Base-by-base conservation (phyloP, 2,329 filamentous ascomycete genomes). In the Zarea fungicola region DNA sequence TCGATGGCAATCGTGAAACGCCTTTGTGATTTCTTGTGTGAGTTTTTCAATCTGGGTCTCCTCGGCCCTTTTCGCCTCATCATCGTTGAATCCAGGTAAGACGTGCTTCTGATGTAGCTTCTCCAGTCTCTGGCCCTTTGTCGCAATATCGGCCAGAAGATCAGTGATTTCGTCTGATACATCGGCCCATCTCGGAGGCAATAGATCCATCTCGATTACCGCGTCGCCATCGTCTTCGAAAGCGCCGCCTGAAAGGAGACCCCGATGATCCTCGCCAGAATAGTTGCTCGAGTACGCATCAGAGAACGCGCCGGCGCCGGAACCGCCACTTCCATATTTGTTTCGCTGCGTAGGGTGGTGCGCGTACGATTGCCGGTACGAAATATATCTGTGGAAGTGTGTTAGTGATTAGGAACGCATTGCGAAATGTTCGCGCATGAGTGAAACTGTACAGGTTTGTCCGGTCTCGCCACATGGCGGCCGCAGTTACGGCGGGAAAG, bases 401-500 rank as follows among this genome's bases (percentile, higher is more conserved):
- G 56, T 68, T 58, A 67, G 47, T 7, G n/a, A 48, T 26, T 21
- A 47, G n/a, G 44, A 26, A 36, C 36, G 36, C 36, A 48, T 28
- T 48, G 7, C 21, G 36, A 36, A 40, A 9, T 19, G 42, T 10
- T 47, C 7, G 35, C 36, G 21, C 29, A 22, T 16, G 9, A 10
- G 36, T 41, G 36, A 22, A 7, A 47, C 32, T 81, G 60, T 83
- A 96, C 90, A 99, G 87, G 68, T 97, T 99, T 60, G 93, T 99
- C 72, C 93, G 87, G 79, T 99, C 93, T 76, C 93, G 89, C 91
- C 91, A 99, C 89, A 96, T 95, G 74, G 80, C 85, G 83, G 77
- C 78, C 75, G 73, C 71, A 52, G 28, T 41, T 16, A 26, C 36
- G 19, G n/a, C 35, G 19, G 34, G 26, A 26, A 26, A 35, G n/a